phyloP scores from a whole-genome alignment of 306 rosid species.

The Prunus mume region DNA sequence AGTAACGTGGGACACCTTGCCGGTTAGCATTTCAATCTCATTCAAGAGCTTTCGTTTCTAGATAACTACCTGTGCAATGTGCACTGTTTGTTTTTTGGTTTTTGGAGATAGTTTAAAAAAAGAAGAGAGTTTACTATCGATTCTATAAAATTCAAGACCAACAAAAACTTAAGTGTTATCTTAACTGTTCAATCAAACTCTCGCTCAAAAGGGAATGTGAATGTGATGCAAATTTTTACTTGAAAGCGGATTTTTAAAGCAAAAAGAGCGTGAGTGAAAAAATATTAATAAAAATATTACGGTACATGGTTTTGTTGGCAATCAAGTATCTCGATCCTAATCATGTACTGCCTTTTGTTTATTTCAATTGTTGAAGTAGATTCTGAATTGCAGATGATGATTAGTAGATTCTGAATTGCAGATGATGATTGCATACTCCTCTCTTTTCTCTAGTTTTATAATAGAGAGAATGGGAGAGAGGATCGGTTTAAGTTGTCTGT shows the following conservation, averaged over 20 bases:
- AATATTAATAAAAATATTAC: not conserved
- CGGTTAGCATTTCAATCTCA: slow-evolving; percentile 37
- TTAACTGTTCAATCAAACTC: not conserved
- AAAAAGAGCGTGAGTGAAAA: not conserved
- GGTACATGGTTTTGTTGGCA: not conserved
- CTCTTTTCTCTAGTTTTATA: slow-evolving; percentile 55
- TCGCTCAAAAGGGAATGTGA: not conserved
- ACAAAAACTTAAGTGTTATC: not conserved
- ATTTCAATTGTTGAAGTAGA: not conserved
- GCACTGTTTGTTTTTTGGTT: slow-evolving; percentile 1
- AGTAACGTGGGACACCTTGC: slow-evolving; percentile 56
- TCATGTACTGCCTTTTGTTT: not conserved
- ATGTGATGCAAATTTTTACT: not conserved
- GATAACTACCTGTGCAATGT: slow-evolving; percentile 9
- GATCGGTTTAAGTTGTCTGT: slow-evolving; percentile 45
- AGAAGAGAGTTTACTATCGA: not conserved
- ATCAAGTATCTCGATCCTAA: not conserved
- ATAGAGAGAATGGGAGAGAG: slow-evolving; percentile 53
- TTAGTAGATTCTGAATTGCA: slow-evolving; percentile 38
- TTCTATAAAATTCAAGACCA: not conserved
- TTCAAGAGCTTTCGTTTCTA: slow-evolving; percentile 1
- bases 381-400: slow-evolving; percentile 57
- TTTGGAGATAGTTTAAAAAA: slow-evolving; percentile 3
- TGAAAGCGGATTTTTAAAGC: not conserved
- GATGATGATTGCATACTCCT: slow-evolving; percentile 62